These are phyloP conservation scores for Trichoderma koningii DNA, from an alignment of 2,329 filamentous ascomycete genomes.

Conservation along the genomic window DNA sequence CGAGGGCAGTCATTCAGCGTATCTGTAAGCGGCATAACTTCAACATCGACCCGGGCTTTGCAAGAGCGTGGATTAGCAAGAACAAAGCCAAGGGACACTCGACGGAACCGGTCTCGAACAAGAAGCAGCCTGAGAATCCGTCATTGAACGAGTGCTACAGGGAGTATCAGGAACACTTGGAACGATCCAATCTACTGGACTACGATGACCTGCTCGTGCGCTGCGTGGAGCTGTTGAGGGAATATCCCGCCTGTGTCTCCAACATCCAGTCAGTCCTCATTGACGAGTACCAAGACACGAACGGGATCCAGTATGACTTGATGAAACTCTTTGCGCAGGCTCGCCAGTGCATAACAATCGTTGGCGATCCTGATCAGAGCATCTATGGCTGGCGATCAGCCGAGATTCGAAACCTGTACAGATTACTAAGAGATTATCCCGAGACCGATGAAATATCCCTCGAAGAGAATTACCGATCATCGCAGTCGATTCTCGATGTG, in stretches of 20 bases:
- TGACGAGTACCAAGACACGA: constrained; percentile 98
- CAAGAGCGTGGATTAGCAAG: constrained; percentile 75
- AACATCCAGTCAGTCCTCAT: constrained; percentile 92
- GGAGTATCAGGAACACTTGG: constrained; percentile 77
- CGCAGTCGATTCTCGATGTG: constrained; percentile 76
- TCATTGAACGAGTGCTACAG: constrained; percentile 69
- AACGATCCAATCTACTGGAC: constrained; percentile 79
- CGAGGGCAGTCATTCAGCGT: constrained; percentile 74
- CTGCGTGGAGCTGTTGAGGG: constrained; percentile 75
- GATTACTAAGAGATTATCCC: constrained; percentile 74
- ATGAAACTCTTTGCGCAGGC: constrained; percentile 83
- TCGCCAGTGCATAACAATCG: constrained; percentile 80
- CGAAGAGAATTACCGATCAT: constrained; percentile 94
- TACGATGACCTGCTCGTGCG: constrained; percentile 90
- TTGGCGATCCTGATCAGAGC: constrained; percentile 95
- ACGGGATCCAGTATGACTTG: constrained; percentile 89
- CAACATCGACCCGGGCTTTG: constrained; percentile 67
- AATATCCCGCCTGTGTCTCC: constrained; percentile 76
- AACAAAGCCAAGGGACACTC: constrained; percentile 60
- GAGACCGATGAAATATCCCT: constrained; percentile 80
- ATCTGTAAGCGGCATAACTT: constrained; percentile 76
- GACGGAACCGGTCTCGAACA: constrained; percentile 44
- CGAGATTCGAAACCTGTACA: constrained; percentile 83
- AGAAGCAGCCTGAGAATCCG: constrained; percentile 45
- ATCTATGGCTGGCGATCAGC: constrained; percentile 96